These are phyloP conservation scores for Dactylellina leptospora DNA, from an alignment of 2,329 filamentous ascomycete genomes.

Conservation along the genomic window DNA sequence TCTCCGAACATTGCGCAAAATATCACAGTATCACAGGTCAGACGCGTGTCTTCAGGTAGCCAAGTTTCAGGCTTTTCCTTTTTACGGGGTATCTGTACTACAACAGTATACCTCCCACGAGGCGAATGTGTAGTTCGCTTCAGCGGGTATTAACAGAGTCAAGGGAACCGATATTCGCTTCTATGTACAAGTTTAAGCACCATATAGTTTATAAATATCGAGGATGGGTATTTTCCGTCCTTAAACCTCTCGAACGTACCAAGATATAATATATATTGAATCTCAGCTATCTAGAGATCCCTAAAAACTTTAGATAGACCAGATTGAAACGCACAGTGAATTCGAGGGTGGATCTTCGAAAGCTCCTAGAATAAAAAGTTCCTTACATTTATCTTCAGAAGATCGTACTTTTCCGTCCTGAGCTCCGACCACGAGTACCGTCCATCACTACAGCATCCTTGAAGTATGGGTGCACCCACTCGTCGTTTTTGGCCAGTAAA, in stretches of 20 bases:
- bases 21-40: conserved; percentile 14
- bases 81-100: too few species aligned
- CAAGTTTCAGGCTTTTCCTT: conserved; percentile 33
- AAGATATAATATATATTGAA: too few species aligned
- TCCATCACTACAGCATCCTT: conserved; percentile 25
- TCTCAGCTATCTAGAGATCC: too few species aligned
- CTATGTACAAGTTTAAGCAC: not conserved
- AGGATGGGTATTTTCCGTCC: conserved; percentile 11
- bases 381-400: not conserved
- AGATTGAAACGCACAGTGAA: too few species aligned
- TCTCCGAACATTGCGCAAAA: conserved; percentile 13
- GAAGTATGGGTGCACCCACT: not conserved
- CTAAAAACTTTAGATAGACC: too few species aligned
- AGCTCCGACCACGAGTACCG: conserved; percentile 6
- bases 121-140: conserved; percentile 11
- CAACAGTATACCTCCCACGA: not conserved
- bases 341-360: too few species aligned
- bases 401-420: not conserved
- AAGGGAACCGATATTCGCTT: conserved; percentile 2
- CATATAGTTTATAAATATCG: not conserved
- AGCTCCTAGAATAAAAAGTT: too few species aligned
- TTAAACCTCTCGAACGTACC: too few species aligned
- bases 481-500: conserved; percentile 1
- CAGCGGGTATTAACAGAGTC: not conserved
- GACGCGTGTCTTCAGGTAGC: conserved; percentile 17